Conservation (phyloP, 2,329 filamentous ascomycete species). For the Pestalotiopsis sp. region DNA sequence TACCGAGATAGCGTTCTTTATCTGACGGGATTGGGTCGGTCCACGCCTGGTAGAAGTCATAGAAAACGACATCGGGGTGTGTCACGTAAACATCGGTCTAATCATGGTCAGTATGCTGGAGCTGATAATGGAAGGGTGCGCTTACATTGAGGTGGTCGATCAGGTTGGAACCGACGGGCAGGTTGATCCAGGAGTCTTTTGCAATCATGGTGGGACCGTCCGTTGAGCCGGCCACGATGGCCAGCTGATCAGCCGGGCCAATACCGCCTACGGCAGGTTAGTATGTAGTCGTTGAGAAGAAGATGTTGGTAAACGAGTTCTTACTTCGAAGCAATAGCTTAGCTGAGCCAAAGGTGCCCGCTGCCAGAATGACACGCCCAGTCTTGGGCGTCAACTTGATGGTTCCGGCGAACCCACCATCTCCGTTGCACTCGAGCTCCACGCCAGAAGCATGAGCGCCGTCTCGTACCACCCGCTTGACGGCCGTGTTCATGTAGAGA, state of each 20-base stretch:
- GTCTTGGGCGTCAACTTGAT: constrained; percentile 60
- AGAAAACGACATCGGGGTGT: constrained; percentile 52
- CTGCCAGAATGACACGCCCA: constrained; percentile 69
- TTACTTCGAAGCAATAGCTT: constrained; percentile 67
- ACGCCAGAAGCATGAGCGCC: constrained; percentile 66
- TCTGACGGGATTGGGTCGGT: constrained; percentile 47
- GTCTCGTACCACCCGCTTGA: constrained; percentile 66
- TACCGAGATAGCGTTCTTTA: constrained; percentile 43
- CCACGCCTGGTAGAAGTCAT: constrained; percentile 67
- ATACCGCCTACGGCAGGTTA: constrained; percentile 45
- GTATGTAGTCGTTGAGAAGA: neutral
- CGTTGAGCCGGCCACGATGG: constrained; percentile 48
- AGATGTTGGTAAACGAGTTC: too few species aligned
- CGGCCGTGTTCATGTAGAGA: constrained; percentile 66
- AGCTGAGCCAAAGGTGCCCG: constrained; percentile 69
- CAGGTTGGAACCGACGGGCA: constrained; percentile 61
- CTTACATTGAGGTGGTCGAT: constrained; percentile 55
- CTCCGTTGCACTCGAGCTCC: constrained; percentile 59
- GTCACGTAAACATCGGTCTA: constrained; percentile 48
- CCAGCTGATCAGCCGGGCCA: constrained; percentile 62
- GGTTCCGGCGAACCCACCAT: constrained; percentile 58
- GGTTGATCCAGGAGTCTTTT: constrained; percentile 54
- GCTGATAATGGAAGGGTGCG: neutral
- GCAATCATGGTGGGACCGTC: constrained; percentile 55
- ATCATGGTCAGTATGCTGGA: constrained; percentile 2